These are phyloP conservation scores for Prototheca wickerhamii DNA, from an alignment of 163 green algal genomes.

Conservation along the genomic window DNA sequence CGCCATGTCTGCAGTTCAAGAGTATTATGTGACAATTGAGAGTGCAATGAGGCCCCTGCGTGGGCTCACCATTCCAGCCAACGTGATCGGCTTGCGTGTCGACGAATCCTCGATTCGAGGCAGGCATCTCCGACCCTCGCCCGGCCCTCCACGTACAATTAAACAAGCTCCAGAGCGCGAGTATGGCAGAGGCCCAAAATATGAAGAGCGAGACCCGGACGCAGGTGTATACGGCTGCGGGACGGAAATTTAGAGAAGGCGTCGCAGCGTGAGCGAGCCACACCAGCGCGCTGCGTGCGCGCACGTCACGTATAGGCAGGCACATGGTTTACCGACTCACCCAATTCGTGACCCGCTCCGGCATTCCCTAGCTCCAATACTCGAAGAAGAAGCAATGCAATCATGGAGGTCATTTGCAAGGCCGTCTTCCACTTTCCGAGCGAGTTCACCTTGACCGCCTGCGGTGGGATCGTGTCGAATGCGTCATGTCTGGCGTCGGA, in stretches of 20 bases:
- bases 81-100: too few species aligned
- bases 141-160: not conserved
- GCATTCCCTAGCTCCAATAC: constrained; percentile 29
- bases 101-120: too few species aligned
- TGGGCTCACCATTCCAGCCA: too few species aligned
- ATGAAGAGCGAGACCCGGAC: constrained; percentile 2
- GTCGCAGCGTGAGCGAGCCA: too few species aligned
- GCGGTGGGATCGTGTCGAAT: not conserved
- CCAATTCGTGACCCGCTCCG: not conserved
- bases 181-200: not conserved
- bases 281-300: too few species aligned
- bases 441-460: constrained; percentile 40
- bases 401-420: constrained; percentile 70
- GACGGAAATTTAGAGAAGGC: too few species aligned
- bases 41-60: too few species aligned
- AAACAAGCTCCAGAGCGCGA: not conserved
- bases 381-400: constrained; percentile 55
- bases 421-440: constrained; percentile 78
- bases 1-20: constrained; percentile 3
- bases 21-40: not conserved
- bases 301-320: not conserved
- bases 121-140: too few species aligned
- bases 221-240: too few species aligned
- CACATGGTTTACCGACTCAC: not conserved
- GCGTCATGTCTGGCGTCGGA: not conserved